Evolutionary conservation across 1,284 basidiomycete species (phyloP).

Genomic region (Ganoderma resinaceum): DNA sequence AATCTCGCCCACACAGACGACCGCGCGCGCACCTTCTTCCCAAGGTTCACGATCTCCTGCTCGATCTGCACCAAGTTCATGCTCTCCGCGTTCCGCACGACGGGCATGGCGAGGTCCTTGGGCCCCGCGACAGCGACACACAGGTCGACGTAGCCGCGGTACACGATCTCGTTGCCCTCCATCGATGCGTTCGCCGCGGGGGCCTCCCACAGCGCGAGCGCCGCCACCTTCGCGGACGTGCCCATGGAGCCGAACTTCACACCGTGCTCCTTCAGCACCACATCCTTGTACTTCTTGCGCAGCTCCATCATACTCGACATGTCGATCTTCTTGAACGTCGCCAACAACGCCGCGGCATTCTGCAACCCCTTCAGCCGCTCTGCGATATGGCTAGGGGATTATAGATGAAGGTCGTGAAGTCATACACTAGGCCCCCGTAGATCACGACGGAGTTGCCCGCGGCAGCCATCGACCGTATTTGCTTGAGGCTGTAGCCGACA

Average conservation of each 20-base stretch:
- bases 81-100: conserved; percentile 89
- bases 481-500: conserved; percentile 85
- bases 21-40: conserved; percentile 76
- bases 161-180: conserved; percentile 95
- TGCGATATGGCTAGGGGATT: conserved; percentile 81
- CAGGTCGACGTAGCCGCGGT: conserved; percentile 94
- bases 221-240: conserved; percentile 91
- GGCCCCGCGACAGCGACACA: conserved; percentile 97
- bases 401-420: conserved; percentile 81
- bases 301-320: conserved; percentile 96
- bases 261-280: conserved; percentile 90
- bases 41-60: conserved; percentile 88
- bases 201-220: conserved; percentile 90
- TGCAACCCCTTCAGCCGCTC: conserved; percentile 99
- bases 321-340: conserved; percentile 99
- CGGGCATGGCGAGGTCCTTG: conserved; percentile 97
- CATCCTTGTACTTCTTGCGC: conserved; percentile 96
- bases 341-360: conserved; percentile 95
- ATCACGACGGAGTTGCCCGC: conserved; percentile 78
- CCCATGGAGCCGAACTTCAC: conserved; percentile 99
- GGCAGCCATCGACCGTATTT: conserved; percentile 76
- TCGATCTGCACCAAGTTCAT: conserved; percentile 94
- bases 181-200: conserved; percentile 96
- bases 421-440: conserved; percentile 88
- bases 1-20: not conserved